Base-by-base conservation (phyloP, 768 basidiomycete species). In the Panaeolus cyanescens region DNA sequence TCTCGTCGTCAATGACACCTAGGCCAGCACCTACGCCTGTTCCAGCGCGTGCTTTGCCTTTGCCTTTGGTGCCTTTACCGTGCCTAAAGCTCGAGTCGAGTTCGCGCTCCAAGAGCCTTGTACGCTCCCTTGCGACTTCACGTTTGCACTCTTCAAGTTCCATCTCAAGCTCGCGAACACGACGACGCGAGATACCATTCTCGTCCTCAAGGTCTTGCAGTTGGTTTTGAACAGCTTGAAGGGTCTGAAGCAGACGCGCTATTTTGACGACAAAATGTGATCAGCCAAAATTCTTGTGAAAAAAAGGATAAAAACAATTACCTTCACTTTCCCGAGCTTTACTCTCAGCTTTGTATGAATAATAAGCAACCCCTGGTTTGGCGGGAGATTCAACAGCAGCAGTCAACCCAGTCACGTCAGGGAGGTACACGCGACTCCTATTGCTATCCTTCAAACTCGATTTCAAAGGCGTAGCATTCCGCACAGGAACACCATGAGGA, bases 401-500 rank as follows among this genome's bases (percentile, higher is more conserved):
- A 0, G 91, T 95, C 9, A 95, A 72, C 0, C 93, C 93, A 7
- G 93, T 95, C 4, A 95, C 86, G 66, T 95, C 93, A 1, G 92
- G 93, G 2, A 93, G 75, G 55, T 88, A 83, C 19, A 92, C 70
- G 32, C 79, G 80, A 30, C 75, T 76, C 55, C 69, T 73, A 62
- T 67, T 67, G 55, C 68, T 65, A 66, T 68, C 66, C 61, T 67
- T 67, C 33, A 67, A 55, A 12, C 69, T 62, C 12, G 67, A 65
- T 42, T 64, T 66, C 32, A 70, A 57, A 17, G 68, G 64, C 19
- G 68, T 66, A 13, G 67, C 36, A 33, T 65, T 65, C 20, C 64
- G 54, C 31, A 28, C n/a, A 20, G 61, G 45, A 53, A 60, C 34
- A 39, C 54, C 56, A 37, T 62, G 39, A 54, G 42, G 9, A 12